Conservation (phyloP, 2,329 filamentous ascomycete species). For the Scedosporium apiospermum region DNA sequence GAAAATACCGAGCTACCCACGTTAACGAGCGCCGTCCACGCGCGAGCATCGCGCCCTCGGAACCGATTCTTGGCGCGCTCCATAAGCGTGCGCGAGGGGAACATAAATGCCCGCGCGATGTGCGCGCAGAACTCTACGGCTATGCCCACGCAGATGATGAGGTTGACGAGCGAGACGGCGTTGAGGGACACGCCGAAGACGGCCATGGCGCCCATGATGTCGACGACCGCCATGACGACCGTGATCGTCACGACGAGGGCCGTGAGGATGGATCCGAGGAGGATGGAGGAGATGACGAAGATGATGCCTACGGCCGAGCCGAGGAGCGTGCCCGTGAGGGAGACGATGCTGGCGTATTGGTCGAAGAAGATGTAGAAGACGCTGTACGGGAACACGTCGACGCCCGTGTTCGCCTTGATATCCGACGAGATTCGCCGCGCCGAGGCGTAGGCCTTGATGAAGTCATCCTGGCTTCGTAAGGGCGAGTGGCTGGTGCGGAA, state of each 20-base stretch:
- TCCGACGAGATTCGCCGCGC: constrained; percentile 79
- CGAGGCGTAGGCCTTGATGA: constrained; percentile 82
- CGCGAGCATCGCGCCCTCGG: constrained; percentile 71
- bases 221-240: constrained; percentile 85
- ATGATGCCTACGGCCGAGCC: constrained; percentile 80
- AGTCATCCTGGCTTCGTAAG: constrained; percentile 79
- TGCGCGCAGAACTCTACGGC: constrained; percentile 96
- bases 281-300: constrained; percentile 65
- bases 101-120: constrained; percentile 91
- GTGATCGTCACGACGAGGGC: constrained; percentile 75
- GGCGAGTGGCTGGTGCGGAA: constrained; percentile 88
- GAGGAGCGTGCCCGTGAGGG: constrained; percentile 68
- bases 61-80: constrained; percentile 71
- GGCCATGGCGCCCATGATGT: constrained; percentile 94
- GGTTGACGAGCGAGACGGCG: constrained; percentile 87
- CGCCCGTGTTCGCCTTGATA: constrained; percentile 60
- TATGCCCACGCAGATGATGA: constrained; percentile 96
- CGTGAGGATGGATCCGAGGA: constrained; percentile 77
- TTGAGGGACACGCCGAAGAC: constrained; percentile 83
- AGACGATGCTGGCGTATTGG: constrained; percentile 81
- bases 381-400: constrained; percentile 90
- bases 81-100: constrained; percentile 74
- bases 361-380: constrained; percentile 99
- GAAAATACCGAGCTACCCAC: constrained; percentile 92
- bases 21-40: constrained; percentile 89